These are phyloP conservation scores for Medicago arabica DNA, from an alignment of 306 rosid species.

Conservation along the genomic window DNA sequence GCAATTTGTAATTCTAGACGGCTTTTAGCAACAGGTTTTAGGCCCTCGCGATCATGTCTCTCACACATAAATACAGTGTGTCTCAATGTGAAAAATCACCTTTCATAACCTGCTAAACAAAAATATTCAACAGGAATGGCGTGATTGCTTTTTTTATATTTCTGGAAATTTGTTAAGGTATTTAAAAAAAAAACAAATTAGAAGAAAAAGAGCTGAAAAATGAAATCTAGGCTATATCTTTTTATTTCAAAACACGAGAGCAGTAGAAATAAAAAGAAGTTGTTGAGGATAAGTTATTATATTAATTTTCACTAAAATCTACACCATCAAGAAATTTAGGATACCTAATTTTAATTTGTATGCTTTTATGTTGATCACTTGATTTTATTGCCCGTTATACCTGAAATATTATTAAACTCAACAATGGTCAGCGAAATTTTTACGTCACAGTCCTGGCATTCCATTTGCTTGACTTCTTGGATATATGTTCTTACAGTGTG, in stretches of 20 bases:
- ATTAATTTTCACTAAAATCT: constrained; percentile 23
- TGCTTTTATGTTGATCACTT: constrained; percentile 33
- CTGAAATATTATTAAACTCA: constrained; percentile 26
- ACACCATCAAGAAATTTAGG: neutral
- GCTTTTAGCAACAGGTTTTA: constrained; percentile 24
- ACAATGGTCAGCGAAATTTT: constrained; percentile 30
- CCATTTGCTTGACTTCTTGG: constrained; percentile 42
- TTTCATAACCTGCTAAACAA: neutral
- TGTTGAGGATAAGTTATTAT: constrained; percentile 1
- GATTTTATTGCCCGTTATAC: constrained; percentile 12
- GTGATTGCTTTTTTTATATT: constrained; percentile 2
- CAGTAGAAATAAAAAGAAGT: constrained; percentile 19
- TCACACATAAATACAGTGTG: constrained; percentile 17
- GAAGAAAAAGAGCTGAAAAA: neutral
- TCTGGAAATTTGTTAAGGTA: constrained; percentile 6
- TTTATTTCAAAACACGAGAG: constrained; percentile 1
- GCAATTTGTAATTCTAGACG: constrained; percentile 24
- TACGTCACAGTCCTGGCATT: constrained; percentile 23
- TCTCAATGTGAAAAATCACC: neutral
- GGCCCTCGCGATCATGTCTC: constrained; percentile 13
- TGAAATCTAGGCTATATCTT: constrained; percentile 23
- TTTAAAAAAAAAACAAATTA: constrained; percentile 6
- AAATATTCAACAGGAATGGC: constrained; percentile 5
- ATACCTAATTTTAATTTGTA: constrained; percentile 19
- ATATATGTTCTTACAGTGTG: constrained; percentile 57